Evolutionary conservation across 805 yeast species (phyloP).

Genomic region (Maudiozyma turicensis): DNA sequence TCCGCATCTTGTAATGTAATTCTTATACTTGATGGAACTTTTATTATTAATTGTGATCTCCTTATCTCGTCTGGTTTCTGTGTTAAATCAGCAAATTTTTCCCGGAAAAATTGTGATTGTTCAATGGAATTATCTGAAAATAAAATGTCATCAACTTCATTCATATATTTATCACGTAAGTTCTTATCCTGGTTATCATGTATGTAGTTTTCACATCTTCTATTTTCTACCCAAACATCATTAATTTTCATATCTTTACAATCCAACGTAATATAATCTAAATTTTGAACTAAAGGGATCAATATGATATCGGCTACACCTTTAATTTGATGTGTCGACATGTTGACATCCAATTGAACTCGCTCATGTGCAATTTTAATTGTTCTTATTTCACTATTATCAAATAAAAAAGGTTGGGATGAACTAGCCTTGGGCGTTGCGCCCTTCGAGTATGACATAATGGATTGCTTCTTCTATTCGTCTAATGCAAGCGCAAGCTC

Average conservation of each 20-base stretch:
- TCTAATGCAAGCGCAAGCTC: not conserved
- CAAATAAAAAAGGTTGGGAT: slow-evolving; percentile 9
- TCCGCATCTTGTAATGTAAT: slow-evolving; percentile 48
- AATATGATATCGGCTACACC: slow-evolving; percentile 82
- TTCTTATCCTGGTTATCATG: slow-evolving; percentile 24
- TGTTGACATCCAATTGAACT: slow-evolving; percentile 69
- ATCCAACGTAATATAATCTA: slow-evolving; percentile 60
- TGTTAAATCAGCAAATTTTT: slow-evolving; percentile 24
- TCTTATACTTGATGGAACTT: slow-evolving; percentile 35
- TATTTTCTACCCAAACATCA: slow-evolving; percentile 55
- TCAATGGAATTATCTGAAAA: slow-evolving; percentile 22
- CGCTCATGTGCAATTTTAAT: slow-evolving; percentile 78
- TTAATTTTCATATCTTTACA: slow-evolving; percentile 65
- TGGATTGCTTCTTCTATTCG: not conserved
- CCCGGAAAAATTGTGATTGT: slow-evolving; percentile 27
- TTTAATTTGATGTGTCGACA: slow-evolving; percentile 43
- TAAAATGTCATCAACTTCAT: slow-evolving; percentile 10
- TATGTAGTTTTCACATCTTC: slow-evolving; percentile 31
- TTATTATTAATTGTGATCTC: slow-evolving; percentile 24
- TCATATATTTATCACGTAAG: slow-evolving; percentile 10
- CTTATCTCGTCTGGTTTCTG: slow-evolving; percentile 22
- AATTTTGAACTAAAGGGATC: slow-evolving; percentile 51
- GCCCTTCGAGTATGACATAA: slow-evolving; percentile 22
- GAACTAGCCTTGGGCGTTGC: slow-evolving; percentile 18
- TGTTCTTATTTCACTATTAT: slow-evolving; percentile 13